phyloP scores from a whole-genome alignment of 306 rosid genomes.

The Rubus parviflorus region DNA sequence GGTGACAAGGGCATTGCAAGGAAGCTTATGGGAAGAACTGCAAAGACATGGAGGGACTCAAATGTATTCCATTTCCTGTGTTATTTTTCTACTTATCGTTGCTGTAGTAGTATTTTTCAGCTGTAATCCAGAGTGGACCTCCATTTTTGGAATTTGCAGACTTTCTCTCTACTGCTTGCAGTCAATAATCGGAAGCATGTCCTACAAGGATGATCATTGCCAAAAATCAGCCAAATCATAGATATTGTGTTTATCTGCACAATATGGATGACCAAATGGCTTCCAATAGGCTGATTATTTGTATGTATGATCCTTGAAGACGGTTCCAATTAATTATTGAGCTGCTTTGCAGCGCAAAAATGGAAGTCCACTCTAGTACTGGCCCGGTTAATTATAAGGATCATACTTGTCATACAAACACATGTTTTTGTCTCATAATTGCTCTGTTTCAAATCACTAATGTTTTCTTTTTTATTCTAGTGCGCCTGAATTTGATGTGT shows the following conservation, averaged over 20 bases:
- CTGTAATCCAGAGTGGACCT: background rate
- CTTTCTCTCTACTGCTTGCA: background rate
- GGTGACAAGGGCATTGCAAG: conserved; percentile 87
- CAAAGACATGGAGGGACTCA: conserved; percentile 83
- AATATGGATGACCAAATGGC: background rate
- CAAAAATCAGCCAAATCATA: background rate
- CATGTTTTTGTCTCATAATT: conserved; percentile 18
- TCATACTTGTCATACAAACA: background rate
- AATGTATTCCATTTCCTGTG: conserved; percentile 50
- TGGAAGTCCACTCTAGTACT: background rate
- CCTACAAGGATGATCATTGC: background rate
- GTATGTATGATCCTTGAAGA: background rate
- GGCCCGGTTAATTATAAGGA: background rate
- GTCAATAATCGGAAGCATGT: background rate
- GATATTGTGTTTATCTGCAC: background rate
- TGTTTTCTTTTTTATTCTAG: conserved; percentile 45
- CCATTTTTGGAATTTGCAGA: conserved; percentile 4
- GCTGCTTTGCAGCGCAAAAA: background rate
- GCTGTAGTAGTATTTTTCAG: conserved; percentile 1
- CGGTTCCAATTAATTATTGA: background rate
- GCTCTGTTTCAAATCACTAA: conserved; percentile 29
- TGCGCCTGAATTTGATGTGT: conserved; percentile 89
- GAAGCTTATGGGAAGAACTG: conserved; percentile 98
- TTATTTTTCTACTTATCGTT: background rate
- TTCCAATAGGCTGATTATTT: background rate